Base-by-base conservation (phyloP, 1,284 basidiomycete genomes). In the Puccinia coronata region DNA sequence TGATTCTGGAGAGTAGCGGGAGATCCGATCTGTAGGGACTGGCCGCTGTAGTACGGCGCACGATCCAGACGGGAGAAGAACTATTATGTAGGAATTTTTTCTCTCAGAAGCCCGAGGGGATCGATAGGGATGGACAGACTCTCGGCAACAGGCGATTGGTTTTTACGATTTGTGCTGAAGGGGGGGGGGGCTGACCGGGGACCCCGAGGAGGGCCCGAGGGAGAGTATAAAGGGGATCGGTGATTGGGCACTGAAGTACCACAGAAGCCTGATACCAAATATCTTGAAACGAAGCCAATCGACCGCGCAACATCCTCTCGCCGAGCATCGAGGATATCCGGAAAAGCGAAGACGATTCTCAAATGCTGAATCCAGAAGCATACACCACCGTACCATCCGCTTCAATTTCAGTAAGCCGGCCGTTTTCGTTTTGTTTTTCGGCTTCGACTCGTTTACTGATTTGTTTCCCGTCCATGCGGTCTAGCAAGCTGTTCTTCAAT, bases 301-400 rank as follows among this genome's bases (percentile, higher is more conserved):
- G n/a, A n/a, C n/a, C n/a, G n/a, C n/a, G n/a, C n/a, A 53, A 18
- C 51, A 53, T 31, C 25, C 28, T 57, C 55, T 57, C 28, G 34
- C 18, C 57, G 34, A 59, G 28, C 3, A 28, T 31, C 28, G 18
- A 28, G 28, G 34, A 28, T 18, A 59, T 59, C 57, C 57, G 57
- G 18, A n/a, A n/a, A n/a, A n/a, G n/a, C n/a, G n/a, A n/a, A n/a
- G n/a, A n/a, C n/a, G n/a, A n/a, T n/a, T 28, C 63, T 20, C 18
- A n/a, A 2, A 76, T 76, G 74, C 74, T 76, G 36, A 57, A 76
- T 51, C 57, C 74, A 47, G 55, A 78, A 20, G 43, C 76, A 23
- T 53, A 63, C 63, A 78, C 47, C 61, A 69, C 59, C 23, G 39
- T 78, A 23, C 76, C 76, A 55, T 78, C 76, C 2, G 49, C 63